Conservation (phyloP, 225 moss, liverwort and hornwort species). For the Thuidium tamariscinum region DNA sequence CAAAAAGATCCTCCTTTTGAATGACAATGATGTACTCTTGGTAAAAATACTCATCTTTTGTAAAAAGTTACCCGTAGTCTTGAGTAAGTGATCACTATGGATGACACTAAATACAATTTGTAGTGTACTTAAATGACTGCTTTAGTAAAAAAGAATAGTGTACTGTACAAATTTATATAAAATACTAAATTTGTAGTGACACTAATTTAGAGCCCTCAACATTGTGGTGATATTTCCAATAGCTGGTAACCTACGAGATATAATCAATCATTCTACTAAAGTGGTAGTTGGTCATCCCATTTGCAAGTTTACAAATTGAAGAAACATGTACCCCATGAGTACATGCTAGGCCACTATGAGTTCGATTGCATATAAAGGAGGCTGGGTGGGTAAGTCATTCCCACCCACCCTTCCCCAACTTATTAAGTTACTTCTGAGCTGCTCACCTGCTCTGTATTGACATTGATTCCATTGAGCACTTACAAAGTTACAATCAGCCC, state of each 20-base stretch:
- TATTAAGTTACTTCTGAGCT: neutral
- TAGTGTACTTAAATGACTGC: neutral
- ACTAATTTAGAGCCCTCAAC: neutral
- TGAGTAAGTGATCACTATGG: rapidly evolving
- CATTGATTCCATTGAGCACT: neutral
- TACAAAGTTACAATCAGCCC: too few relatives aligned
- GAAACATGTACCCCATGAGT: neutral
- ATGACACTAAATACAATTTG: too few relatives aligned
- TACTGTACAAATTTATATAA: neutral
- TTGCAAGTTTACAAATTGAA: neutral
- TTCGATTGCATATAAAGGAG: neutral
- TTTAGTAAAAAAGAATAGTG: too few relatives aligned
- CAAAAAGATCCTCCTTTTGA: too few relatives aligned
- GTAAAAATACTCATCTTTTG: neutral
- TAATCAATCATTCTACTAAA: neutral
- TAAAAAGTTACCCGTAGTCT: neutral
- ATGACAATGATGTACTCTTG: too few relatives aligned
- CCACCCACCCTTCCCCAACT: constrained; percentile 3
- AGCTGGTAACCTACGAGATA: neutral
- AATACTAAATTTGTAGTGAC: neutral
- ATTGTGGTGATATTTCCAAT: neutral
- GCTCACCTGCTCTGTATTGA: neutral
- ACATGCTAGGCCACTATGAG: neutral
- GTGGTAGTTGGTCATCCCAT: neutral
- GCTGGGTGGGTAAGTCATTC: neutral